Base-by-base conservation (phyloP, 768 basidiomycete species). In the Leucocoprinus sp. region DNA sequence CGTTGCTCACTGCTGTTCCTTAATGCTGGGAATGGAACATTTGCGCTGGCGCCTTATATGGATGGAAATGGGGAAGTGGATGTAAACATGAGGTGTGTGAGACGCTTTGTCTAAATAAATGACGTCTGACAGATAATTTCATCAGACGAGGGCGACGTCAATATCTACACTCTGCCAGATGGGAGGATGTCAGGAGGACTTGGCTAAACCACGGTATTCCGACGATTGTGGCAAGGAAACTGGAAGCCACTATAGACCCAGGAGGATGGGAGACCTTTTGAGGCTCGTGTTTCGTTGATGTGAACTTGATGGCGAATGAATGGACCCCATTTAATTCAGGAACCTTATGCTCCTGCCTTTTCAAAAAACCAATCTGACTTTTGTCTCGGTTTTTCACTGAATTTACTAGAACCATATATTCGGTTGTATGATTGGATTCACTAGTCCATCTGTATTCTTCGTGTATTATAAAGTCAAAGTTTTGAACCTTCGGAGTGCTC, bases 1-100 rank as follows among this genome's bases (percentile, higher is more conserved):
- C 81, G 91, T 15, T 96, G 92, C 64, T 78, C 84, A n/a, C 58
- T 97, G 47, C 60, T 98, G 11, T 97, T 88, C 60, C 72, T 97
- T 14, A 93, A 91, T 57, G 83, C 84, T 23, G 82, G 80, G 50
- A 90, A 83, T 40, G 96, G 95, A n/a, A 80, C 88, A 2, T 97
- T 93, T 63, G 73, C 76, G 1, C 76, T 80, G 11, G 86, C 93
- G 23, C 93, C 95, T 0, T 98, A 96, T 56, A 74, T 98, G 31
- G 96, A 99, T 55, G 77, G 78, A 1, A 96, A 98, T 50, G 96
- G 95, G 1, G 96, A 98, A 56, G 76, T 91, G 2, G 95, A 98
- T 60, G 70, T 88, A 9, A 85, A 84, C 2, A 90, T 95, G 84
- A 80, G 90, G 93, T 91, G 54, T 46, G 72, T 57, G 15, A 31